Conservation (phyloP, 305 asterid genomes). For the Plantago coronopus region DNA sequence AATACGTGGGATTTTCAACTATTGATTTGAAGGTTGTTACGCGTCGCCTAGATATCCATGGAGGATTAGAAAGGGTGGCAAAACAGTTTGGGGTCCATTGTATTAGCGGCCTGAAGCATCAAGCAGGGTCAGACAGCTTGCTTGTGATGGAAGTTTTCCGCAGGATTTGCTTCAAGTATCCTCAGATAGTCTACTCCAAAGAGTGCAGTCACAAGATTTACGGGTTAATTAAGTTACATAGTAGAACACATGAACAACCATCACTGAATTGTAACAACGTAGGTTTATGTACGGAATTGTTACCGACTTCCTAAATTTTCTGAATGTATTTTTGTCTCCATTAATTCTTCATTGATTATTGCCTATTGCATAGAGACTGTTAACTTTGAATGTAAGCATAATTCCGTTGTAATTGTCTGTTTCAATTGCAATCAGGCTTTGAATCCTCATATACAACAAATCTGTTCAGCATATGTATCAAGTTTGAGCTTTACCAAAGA, state of each 20-base stretch:
- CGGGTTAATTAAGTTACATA: no score
- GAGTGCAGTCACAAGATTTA: neutral
- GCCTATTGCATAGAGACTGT: no score
- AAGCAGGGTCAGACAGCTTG: conserved; percentile 42
- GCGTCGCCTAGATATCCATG: conserved; percentile 15
- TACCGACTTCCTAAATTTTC: no score
- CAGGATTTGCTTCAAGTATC: conserved; percentile 6
- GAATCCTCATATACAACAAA: neutral
- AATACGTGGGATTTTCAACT: conserved; percentile 18
- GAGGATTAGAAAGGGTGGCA: conserved; percentile 30
- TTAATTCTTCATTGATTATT: no score
- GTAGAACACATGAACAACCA: no score
- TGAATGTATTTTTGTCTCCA: no score
- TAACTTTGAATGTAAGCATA: no score
- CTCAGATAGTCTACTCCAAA: neutral
- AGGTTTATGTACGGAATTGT: no score
- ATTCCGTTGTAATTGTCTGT: no score
- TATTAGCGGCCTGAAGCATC: conserved; percentile 27
- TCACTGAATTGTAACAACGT: no score
- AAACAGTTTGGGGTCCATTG: conserved; percentile 17
- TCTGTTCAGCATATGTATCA: neutral
- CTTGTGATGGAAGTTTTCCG: conserved; percentile 24
- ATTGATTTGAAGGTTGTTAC: conserved; percentile 29
- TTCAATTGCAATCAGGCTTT: neutral
- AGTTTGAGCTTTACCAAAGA: no score